These are phyloP conservation scores for Fragaria vesca DNA, from an alignment of 306 rosid genomes.

Conservation along the genomic window DNA sequence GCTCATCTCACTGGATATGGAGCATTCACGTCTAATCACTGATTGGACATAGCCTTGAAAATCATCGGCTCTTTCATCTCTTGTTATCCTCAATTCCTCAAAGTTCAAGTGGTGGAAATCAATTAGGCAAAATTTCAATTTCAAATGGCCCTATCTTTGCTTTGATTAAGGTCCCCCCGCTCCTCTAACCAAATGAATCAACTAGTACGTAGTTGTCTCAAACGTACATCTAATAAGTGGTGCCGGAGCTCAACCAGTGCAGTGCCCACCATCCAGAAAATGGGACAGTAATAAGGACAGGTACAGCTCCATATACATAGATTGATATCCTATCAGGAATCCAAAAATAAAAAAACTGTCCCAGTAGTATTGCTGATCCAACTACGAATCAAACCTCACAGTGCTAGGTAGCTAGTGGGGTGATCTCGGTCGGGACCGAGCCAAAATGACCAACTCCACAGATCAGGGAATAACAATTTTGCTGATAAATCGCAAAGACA, in stretches of 20 bases:
- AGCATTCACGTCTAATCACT: neutral
- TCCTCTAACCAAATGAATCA: neutral
- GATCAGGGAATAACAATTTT: conserved; percentile 8
- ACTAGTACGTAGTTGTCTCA: neutral
- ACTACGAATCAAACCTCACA: neutral
- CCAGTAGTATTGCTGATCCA: neutral
- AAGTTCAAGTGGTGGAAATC: neutral
- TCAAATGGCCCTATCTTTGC: neutral
- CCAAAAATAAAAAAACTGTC: neutral
- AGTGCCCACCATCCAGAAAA: neutral
- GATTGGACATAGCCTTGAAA: neutral
- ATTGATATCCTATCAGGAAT: neutral
- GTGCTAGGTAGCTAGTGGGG: neutral
- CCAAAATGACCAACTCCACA: neutral
- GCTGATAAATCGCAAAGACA: conserved; percentile 1
- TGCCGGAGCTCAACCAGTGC: neutral
- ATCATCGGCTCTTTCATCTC: neutral
- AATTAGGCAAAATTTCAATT: neutral
- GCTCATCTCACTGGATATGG: neutral
- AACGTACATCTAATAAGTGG: neutral
- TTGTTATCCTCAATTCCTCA: neutral
- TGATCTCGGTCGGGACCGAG: neutral
- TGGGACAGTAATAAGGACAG: neutral
- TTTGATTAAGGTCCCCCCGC: neutral
- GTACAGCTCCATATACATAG: neutral